Conservation (phyloP, 1,284 basidiomycete species). For the Ustilago bromivora region DNA sequence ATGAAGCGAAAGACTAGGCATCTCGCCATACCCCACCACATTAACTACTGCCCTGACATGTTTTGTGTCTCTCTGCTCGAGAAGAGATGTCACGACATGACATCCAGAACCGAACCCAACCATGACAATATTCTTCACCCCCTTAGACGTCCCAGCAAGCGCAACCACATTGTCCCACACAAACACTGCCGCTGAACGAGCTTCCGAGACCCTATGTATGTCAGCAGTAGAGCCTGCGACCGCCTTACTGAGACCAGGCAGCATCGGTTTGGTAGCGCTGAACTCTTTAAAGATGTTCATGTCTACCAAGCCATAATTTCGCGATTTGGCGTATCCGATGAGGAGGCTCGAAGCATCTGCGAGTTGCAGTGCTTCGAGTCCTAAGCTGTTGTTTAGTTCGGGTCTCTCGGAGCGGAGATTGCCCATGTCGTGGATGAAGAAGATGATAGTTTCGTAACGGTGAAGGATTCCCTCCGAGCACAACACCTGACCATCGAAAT, state of each 20-base stretch:
- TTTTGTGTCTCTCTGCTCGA: constrained; percentile 73
- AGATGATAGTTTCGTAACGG: constrained; percentile 42
- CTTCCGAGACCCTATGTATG: neutral
- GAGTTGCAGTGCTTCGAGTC: constrained; percentile 19
- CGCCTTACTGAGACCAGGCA: neutral
- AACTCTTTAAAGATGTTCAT: constrained; percentile 85
- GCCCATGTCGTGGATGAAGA: constrained; percentile 64
- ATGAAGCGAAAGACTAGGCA: constrained; percentile 29
- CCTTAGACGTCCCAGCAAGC: constrained; percentile 70
- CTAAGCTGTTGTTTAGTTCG: neutral
- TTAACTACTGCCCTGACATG: constrained; percentile 49
- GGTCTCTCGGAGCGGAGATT: constrained; percentile 41
- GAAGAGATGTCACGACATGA: constrained; percentile 79
- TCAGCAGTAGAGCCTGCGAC: neutral
- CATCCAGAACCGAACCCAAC: constrained; percentile 89
- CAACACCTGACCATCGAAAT: constrained; percentile 83
- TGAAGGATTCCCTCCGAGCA: constrained; percentile 78
- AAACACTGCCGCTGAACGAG: constrained; percentile 72
- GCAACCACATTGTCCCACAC: constrained; percentile 95
- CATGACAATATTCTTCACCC: constrained; percentile 79
- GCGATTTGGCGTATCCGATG: constrained; percentile 79
- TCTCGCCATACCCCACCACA: constrained; percentile 49
- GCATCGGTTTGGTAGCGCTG: constrained; percentile 57
- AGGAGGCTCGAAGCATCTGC: constrained; percentile 85
- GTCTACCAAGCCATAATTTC: constrained; percentile 83